Percentiles rank a stretch among this genome's conserved stretches.
Conservation (phyloP, 345 rosid genomes). For the Noccaea bulbosa region DNA sequence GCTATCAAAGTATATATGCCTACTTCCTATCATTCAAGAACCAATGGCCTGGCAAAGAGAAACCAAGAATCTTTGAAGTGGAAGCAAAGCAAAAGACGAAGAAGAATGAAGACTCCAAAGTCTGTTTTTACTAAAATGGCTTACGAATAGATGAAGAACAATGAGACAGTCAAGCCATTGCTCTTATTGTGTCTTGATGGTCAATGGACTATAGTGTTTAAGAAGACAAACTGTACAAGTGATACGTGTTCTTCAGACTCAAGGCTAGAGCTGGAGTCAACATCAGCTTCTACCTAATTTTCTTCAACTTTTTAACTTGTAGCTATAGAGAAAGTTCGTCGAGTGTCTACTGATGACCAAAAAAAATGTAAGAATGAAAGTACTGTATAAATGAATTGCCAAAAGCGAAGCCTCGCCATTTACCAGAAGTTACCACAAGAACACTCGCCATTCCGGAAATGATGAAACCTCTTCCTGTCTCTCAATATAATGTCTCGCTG, state of each 20-base stretch:
- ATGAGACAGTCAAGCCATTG: not conserved
- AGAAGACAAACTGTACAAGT: not conserved
- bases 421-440: constrained; percentile 51
- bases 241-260: not conserved
- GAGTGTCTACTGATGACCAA: constrained; percentile 4
- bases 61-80: no score
- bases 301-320: not conserved
- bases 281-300: constrained; percentile 1
- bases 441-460: constrained; percentile 43
- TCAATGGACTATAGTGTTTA: not conserved
- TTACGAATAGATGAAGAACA: not conserved
- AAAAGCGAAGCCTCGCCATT: constrained; percentile 6
- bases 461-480: constrained; percentile 50
- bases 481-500: constrained; percentile 44
- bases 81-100: not conserved
- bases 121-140: not conserved
- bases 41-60: no score
- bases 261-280: not conserved
- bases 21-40: no score
- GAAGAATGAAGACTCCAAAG: not conserved
- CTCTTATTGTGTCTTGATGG: not conserved
- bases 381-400: constrained; percentile 8
- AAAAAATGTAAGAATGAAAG: not conserved
- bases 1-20: no score
- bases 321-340: not conserved